A percentile compares a stretch with the other conserved stretches of the same genome.
Conservation (phyloP, 1,284 basidiomycete species). For the Microbotryum intermedium region DNA sequence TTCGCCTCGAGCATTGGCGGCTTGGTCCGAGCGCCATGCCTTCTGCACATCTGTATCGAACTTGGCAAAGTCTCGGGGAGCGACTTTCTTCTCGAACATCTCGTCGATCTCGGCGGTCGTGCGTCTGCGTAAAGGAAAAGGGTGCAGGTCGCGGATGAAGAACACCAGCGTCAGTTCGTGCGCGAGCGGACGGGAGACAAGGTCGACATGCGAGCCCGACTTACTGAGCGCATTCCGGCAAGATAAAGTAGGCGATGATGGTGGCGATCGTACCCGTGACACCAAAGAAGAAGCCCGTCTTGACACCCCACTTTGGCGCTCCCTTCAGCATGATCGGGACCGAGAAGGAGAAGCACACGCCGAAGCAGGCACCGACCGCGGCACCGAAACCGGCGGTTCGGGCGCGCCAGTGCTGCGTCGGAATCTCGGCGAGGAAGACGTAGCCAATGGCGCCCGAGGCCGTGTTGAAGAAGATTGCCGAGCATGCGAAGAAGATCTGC, state of each 20-base stretch:
- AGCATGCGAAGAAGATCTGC: slow-evolving; percentile 28
- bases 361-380: not conserved
- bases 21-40: not conserved
- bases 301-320: not conserved
- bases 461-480: slow-evolving; percentile 28
- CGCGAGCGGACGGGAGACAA: no score
- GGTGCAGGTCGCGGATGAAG: no score
- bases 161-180: not conserved
- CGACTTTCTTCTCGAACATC: not conserved
- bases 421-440: not conserved
- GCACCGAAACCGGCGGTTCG: not conserved
- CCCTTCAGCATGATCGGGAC: not conserved
- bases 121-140: not conserved
- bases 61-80: not conserved
- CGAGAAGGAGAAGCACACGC: not conserved
- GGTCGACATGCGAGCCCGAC: not conserved
- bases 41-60: not conserved
- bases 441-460: slow-evolving; percentile 24
- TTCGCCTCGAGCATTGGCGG: no score
- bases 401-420: not conserved
- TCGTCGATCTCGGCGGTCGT: not conserved
- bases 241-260: not conserved
- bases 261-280: not conserved
- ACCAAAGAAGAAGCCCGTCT: not conserved
- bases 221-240: not conserved